phyloP scores from a whole-genome alignment of 2,329 filamentous ascomycete species.

The Apiospora phragmitis region DNA sequence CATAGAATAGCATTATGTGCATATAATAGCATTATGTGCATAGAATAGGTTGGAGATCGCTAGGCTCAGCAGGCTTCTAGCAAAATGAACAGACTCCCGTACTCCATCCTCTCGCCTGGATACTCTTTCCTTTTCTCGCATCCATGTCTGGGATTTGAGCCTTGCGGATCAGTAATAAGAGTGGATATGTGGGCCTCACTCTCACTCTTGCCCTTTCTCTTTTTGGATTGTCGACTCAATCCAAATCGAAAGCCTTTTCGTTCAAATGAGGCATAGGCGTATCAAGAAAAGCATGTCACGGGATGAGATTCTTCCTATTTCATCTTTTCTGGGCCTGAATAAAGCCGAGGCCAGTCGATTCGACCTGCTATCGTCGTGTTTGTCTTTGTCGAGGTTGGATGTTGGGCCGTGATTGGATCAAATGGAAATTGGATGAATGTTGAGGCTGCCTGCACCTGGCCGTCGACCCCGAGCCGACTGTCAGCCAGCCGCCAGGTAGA shows the following conservation, averaged over 20 bases:
- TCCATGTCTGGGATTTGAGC: conserved; percentile 4
- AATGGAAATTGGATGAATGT: not conserved
- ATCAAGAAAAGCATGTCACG: not conserved
- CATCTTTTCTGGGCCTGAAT: not conserved
- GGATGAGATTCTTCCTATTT: not conserved
- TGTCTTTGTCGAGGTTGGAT: not conserved
- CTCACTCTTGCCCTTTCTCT: not conserved
- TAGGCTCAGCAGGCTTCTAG: not conserved
- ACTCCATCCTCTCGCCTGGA: not conserved
- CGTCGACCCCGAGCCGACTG: not conserved
- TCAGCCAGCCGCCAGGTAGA: not conserved
- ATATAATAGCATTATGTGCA: no score
- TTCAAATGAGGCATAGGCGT: not conserved
- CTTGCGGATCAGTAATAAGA: conserved; percentile 4
- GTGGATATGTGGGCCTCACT: not conserved
- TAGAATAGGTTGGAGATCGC: no score
- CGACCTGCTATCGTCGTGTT: not conserved
- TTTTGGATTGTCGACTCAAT: not conserved
- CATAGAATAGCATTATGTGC: no score
- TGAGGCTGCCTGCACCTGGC: not conserved
- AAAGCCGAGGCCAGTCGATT: not conserved
- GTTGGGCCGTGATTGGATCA: not conserved
- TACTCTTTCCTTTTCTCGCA: conserved; percentile 3
- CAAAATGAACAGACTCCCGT: not conserved
- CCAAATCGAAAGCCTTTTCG: not conserved